Conservation (phyloP, 1,284 basidiomycete genomes). For the Testicularia cyperi region DNA sequence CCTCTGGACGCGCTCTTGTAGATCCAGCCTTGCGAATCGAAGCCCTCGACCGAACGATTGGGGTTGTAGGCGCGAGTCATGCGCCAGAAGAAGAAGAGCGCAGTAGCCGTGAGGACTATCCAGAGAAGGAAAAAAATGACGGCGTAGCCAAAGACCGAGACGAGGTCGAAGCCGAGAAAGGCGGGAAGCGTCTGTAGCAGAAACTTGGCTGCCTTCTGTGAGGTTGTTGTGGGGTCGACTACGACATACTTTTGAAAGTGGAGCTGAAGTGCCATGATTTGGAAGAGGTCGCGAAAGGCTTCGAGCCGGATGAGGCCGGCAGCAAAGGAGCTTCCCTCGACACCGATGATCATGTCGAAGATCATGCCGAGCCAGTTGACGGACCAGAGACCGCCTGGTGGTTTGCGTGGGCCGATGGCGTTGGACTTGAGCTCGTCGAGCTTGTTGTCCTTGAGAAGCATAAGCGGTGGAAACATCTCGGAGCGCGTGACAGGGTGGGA, state of each 20-base stretch:
- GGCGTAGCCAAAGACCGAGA: slow-evolving; percentile 49
- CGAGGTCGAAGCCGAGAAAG: slow-evolving; percentile 48
- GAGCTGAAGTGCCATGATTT: slow-evolving; percentile 46
- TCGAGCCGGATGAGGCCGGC: slow-evolving; percentile 48
- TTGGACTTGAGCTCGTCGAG: slow-evolving; percentile 56
- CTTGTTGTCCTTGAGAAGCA: slow-evolving; percentile 42
- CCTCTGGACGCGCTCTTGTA: slow-evolving; percentile 38
- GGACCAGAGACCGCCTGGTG: slow-evolving; percentile 43
- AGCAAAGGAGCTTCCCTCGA: slow-evolving; percentile 48
- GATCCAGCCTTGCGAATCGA: slow-evolving; percentile 47
- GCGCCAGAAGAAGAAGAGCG: slow-evolving; percentile 36
- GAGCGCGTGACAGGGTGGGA: slow-evolving; percentile 29
- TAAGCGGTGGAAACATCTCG: slow-evolving; percentile 52
- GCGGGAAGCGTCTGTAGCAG: slow-evolving; percentile 43
- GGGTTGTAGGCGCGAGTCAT: slow-evolving; percentile 49
- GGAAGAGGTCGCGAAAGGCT: slow-evolving; percentile 46
- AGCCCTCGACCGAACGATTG: slow-evolving; percentile 48
- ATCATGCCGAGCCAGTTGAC: slow-evolving; percentile 43
- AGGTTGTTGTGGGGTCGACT: slow-evolving; percentile 13
- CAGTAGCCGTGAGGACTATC: slow-evolving; percentile 30
- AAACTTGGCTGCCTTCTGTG: slow-evolving; percentile 18
- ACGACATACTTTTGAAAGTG: slow-evolving; percentile 27
- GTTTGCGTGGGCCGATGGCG: slow-evolving; percentile 49
- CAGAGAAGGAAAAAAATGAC: slow-evolving; percentile 44
- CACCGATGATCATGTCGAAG: slow-evolving; percentile 51